Conservation (phyloP, 768 basidiomycete species). For the Cytidiella melzeri region DNA sequence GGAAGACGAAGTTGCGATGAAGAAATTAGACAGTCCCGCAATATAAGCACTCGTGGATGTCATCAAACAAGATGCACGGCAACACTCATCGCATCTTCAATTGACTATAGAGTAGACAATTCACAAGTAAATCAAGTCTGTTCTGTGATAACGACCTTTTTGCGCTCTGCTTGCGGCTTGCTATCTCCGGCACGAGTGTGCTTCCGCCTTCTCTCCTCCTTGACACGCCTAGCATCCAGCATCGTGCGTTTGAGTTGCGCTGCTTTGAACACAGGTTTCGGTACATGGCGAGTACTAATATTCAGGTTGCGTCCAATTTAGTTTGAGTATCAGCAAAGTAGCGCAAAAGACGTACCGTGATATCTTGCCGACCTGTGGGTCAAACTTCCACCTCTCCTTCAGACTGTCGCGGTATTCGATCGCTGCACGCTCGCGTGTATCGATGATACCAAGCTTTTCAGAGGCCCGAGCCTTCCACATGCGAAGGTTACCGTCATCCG, state of each 20-base stretch:
- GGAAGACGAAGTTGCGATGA: too few species aligned
- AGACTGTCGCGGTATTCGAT: conserved; percentile 91
- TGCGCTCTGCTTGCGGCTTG: conserved; percentile 89
- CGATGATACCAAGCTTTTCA: conserved; percentile 87
- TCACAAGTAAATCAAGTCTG: conserved; percentile 51
- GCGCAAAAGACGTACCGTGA: conserved; percentile 73
- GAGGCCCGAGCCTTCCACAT: conserved; percentile 94
- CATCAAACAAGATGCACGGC: too few species aligned
- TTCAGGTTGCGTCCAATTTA: too few species aligned
- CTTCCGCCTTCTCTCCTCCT: conserved; percentile 87
- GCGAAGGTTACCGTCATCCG: conserved; percentile 92
- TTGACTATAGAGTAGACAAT: too few species aligned
- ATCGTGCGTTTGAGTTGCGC: conserved; percentile 86
- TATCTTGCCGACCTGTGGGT: conserved; percentile 75
- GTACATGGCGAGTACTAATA: conserved; percentile 70
- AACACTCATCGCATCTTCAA: too few species aligned
- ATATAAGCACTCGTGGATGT: too few species aligned
- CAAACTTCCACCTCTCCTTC: conserved; percentile 83
- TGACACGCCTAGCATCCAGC: conserved; percentile 83
- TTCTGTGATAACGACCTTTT: conserved; percentile 79
- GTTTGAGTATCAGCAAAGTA: too few species aligned
- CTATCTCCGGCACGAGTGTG: conserved; percentile 81
- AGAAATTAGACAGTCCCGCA: too few species aligned
- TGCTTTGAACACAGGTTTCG: conserved; percentile 87
- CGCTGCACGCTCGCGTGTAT: conserved; percentile 82